phyloP scores from a whole-genome alignment of 768 basidiomycete genomes.

The Lyophyllum decastes region DNA sequence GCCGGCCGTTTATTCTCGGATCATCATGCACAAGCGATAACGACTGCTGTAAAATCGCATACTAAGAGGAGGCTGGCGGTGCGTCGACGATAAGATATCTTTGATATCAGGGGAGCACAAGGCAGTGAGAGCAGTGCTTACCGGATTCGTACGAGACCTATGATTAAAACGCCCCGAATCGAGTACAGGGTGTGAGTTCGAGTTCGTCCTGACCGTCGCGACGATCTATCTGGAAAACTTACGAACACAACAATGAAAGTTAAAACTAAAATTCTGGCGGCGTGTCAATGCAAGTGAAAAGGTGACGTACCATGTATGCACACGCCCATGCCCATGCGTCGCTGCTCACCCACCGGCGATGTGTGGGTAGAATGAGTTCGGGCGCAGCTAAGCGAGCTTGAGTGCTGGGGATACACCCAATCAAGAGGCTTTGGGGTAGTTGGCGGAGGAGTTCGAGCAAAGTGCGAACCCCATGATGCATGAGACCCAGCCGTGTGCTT shows the following conservation, averaged over 20 bases:
- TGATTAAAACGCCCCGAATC: no score
- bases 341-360: no score
- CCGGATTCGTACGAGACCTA: background rate
- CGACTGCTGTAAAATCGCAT: background rate
- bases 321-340: no score
- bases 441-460: background rate
- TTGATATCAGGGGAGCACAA: background rate
- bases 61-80: background rate
- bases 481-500: constrained; percentile 1
- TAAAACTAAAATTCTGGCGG: background rate
- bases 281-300: background rate
- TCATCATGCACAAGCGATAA: background rate
- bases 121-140: background rate
- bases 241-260: background rate
- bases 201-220: no score
- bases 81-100: background rate
- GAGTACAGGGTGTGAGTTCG: no score
- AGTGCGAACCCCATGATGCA: background rate
- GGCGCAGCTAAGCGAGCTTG: no score
- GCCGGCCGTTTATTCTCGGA: background rate
- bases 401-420: background rate
- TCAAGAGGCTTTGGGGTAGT: background rate
- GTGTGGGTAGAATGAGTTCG: background rate
- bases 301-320: background rate
- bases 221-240: background rate